Evolutionary conservation across 1,139 yeast species (phyloP).

Genomic region (Magnusiomyces paraingens): DNA sequence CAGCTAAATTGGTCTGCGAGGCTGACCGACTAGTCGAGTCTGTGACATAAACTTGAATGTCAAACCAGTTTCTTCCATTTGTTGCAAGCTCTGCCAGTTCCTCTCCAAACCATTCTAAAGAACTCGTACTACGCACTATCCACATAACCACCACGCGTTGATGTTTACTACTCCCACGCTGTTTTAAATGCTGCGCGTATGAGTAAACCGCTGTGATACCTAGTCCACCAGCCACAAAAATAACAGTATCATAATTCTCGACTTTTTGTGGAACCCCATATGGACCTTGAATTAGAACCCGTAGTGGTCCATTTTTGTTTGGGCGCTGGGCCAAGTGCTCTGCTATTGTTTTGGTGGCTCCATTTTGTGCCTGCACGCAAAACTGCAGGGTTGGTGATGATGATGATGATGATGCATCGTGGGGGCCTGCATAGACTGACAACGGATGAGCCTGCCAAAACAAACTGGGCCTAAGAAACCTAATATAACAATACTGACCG

Average conservation of each 20-base stretch:
- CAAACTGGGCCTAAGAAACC: slow-evolving; percentile 38
- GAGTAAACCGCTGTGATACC: slow-evolving; percentile 52
- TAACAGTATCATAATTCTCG: slow-evolving; percentile 43
- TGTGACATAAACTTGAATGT: slow-evolving; percentile 19
- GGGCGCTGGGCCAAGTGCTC: slow-evolving; percentile 21
- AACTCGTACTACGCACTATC: slow-evolving; percentile 44
- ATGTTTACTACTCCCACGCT: slow-evolving; percentile 1
- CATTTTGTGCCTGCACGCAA: slow-evolving; percentile 32
- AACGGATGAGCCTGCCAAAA: slow-evolving; percentile 66
- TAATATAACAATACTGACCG: slow-evolving; percentile 55
- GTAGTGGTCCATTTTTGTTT: slow-evolving; percentile 21
- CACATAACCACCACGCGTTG: slow-evolving; percentile 43
- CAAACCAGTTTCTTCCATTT: slow-evolving; percentile 9
- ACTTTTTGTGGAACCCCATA: slow-evolving; percentile 47
- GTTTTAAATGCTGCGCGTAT: slow-evolving; percentile 19
- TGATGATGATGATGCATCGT: neutral
- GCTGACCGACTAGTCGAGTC: neutral
- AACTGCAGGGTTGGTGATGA: slow-evolving; percentile 24
- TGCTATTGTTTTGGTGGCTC: slow-evolving; percentile 24
- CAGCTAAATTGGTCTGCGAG: too few relatives aligned
- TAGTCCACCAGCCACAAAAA: slow-evolving; percentile 57
- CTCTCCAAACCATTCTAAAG: slow-evolving; percentile 43
- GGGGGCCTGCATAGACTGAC: slow-evolving; percentile 39
- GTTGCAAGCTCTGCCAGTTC: slow-evolving; percentile 17
- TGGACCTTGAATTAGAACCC: slow-evolving; percentile 52